phyloP scores from a whole-genome alignment of 2,329 filamentous ascomycete genomes.

The Cladosporium sp. region DNA sequence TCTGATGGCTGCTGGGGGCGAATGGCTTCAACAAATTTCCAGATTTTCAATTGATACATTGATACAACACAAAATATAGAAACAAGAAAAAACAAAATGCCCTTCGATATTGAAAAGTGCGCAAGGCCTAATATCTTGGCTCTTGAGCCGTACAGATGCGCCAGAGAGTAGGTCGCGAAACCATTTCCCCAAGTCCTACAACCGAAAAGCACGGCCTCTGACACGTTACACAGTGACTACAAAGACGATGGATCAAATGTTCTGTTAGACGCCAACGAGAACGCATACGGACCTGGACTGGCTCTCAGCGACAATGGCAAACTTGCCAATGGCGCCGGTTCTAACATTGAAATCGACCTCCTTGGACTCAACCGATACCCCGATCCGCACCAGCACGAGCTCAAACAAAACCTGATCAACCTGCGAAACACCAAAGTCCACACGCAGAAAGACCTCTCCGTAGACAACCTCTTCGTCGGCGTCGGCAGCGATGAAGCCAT shows the following conservation, averaged over 20 bases:
- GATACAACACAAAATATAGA: neutral
- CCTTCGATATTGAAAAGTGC: conserved; percentile 47
- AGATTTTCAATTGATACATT: neutral
- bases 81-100: conserved; percentile 22
- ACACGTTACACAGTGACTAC: conserved; percentile 60
- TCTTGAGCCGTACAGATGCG: conserved; percentile 51
- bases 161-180: conserved; percentile 44
- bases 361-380: conserved; percentile 88
- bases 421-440: conserved; percentile 82
- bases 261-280: conserved; percentile 96
- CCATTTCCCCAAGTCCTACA: conserved; percentile 42
- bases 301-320: conserved; percentile 46
- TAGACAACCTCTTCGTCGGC: conserved; percentile 86
- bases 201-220: conserved; percentile 15
- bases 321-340: conserved; percentile 41
- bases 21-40: neutral
- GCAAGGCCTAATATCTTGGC: conserved; percentile 50
- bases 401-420: conserved; percentile 82
- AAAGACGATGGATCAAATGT: conserved; percentile 96
- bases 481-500: conserved; percentile 97
- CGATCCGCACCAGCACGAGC: conserved; percentile 82
- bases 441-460: conserved; percentile 66
- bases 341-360: conserved; percentile 64
- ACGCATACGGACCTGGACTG: conserved; percentile 84
- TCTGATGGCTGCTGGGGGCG: too few species aligned